Evolutionary conservation across 345 rosid genomes (phyloP).

Genomic region (Nasturtium officinale): DNA sequence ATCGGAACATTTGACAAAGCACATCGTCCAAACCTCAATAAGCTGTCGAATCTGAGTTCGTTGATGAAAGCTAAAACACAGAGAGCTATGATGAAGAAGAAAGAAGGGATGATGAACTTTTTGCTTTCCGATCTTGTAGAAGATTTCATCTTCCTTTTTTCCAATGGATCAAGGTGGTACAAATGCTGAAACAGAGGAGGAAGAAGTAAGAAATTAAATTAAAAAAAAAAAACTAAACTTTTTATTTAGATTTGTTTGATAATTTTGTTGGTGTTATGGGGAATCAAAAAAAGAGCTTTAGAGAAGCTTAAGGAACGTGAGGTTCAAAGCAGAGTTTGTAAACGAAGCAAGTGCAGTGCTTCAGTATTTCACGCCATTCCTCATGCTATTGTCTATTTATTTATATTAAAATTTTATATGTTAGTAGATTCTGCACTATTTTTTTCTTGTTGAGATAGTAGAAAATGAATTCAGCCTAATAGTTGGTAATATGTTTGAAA

Average conservation of each 20-base stretch:
- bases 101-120: conserved; percentile 55
- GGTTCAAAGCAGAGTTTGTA: conserved; percentile 43
- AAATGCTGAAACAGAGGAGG: conserved; percentile 23
- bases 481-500: too few relatives aligned
- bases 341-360: conserved; percentile 43
- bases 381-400: conserved; percentile 24
- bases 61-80: conserved; percentile 64
- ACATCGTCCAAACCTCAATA: conserved; percentile 55
- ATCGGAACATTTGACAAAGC: conserved; percentile 40
- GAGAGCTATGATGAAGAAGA: conserved; percentile 64
- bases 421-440: not conserved
- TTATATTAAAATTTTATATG: not conserved
- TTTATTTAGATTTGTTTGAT: not conserved
- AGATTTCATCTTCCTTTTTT: conserved; percentile 34
- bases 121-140: conserved; percentile 33
- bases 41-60: conserved; percentile 53
- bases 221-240: too few relatives aligned
- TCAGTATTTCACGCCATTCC: conserved; percentile 41
- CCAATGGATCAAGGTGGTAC: not conserved
- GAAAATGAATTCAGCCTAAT: too few relatives aligned
- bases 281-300: conserved; percentile 27
- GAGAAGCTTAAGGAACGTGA: conserved; percentile 48
- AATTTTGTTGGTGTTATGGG: conserved; percentile 3
- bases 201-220: conserved; percentile 15
- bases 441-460: not conserved